phyloP scores from a whole-genome alignment of 768 basidiomycete species.

The Boletus vermiculosoides region DNA sequence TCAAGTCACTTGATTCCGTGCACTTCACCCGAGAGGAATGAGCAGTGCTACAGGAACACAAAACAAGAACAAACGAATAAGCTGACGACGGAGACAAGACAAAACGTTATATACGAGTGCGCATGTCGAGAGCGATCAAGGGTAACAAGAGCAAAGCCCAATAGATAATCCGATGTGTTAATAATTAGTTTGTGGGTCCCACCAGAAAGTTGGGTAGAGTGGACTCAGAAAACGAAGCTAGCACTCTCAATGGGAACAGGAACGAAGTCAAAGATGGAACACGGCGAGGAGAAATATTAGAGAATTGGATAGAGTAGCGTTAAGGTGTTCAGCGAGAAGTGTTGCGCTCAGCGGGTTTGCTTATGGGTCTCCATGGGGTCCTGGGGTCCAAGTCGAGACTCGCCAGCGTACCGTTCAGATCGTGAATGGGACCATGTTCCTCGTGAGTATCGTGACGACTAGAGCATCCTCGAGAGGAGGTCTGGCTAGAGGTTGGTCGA shows the following conservation, averaged over 20 bases:
- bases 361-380: constrained; percentile 33
- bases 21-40: constrained; percentile 5
- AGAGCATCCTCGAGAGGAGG: constrained; percentile 25
- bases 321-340: constrained; percentile 18
- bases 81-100: constrained; percentile 29
- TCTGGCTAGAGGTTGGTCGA: constrained; percentile 52
- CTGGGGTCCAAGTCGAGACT: constrained; percentile 63
- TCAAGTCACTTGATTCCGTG: constrained; percentile 12
- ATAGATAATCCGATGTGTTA: constrained; percentile 33
- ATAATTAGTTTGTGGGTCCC: constrained; percentile 29
- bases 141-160: constrained; percentile 36
- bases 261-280: constrained; percentile 20
- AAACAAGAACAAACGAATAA: constrained; percentile 33
- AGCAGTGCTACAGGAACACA: constrained; percentile 20
- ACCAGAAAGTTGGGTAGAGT: constrained; percentile 15
- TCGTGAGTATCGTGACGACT: constrained; percentile 27
- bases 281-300: constrained; percentile 14
- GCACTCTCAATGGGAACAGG: constrained; percentile 13
- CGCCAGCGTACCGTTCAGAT: constrained; percentile 74
- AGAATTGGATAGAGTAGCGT: constrained; percentile 3
- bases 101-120: constrained; percentile 36
- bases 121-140: constrained; percentile 38
- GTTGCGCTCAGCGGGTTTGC: constrained; percentile 21
- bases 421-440: constrained; percentile 57
- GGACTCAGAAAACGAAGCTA: constrained; percentile 18